Conservation (phyloP, 345 rosid genomes). For the Gossypioides kirkii region DNA sequence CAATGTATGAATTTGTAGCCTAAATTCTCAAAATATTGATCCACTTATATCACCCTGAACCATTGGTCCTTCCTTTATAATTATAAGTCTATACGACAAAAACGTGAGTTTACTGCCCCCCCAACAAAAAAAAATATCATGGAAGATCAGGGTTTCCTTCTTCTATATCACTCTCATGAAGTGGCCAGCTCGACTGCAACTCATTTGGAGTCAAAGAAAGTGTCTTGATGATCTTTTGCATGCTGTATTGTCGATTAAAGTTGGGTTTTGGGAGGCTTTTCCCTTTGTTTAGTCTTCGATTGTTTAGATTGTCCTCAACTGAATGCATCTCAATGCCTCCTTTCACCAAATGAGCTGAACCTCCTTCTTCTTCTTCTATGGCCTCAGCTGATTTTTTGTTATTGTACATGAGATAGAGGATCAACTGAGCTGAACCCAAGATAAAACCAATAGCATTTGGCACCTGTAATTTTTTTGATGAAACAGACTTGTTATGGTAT, state of each 20-base stretch:
- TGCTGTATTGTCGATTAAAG: slow-evolving; percentile 7
- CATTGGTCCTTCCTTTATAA: background rate
- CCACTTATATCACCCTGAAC: background rate
- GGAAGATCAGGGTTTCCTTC: background rate
- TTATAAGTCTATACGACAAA: background rate
- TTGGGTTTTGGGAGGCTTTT: slow-evolving; percentile 15
- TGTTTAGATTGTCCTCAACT: background rate
- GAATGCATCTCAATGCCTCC: slow-evolving; percentile 6
- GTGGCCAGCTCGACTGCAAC: background rate
- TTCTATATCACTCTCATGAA: background rate
- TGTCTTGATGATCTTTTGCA: slow-evolving; percentile 11
- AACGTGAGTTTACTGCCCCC: background rate
- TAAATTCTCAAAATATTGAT: background rate
- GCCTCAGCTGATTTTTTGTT: slow-evolving; percentile 24
- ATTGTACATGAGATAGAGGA: slow-evolving; percentile 38
- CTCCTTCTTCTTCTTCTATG: slow-evolving; percentile 29
- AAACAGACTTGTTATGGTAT: background rate
- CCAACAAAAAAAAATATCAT: background rate
- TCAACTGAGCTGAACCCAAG: slow-evolving; percentile 48
- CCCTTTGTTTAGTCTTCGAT: slow-evolving; percentile 7
- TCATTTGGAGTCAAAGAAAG: slow-evolving; percentile 8
- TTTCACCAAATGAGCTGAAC: slow-evolving; percentile 20
- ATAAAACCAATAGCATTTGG: slow-evolving; percentile 48
- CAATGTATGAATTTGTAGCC: background rate
- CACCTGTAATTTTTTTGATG: slow-evolving; percentile 27